Base-by-base conservation (phyloP, 2,329 filamentous ascomycete species). In the Seiridium cupressi region DNA sequence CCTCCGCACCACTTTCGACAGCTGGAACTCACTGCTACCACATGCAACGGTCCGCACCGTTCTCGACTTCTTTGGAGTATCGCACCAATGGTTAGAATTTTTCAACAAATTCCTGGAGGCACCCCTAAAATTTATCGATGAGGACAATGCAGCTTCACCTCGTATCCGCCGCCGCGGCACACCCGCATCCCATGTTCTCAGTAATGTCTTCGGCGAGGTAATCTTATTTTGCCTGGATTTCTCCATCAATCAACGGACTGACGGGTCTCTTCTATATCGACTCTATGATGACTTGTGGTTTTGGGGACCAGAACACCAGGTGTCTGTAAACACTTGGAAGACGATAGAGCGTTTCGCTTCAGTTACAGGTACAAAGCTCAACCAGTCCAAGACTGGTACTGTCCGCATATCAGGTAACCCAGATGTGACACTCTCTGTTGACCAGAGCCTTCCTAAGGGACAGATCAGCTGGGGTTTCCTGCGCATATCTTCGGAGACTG, bases 281-380 rank as follows among this genome's bases (percentile, higher is more conserved):
- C 76, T 89, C 44, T 81, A 88, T 56, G 87, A 89, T 63, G 86
- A 89, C 63, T 77, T 89, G 56, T 90, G 86, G 87, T 86, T 89
- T 68, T 89, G 86, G 86, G 66, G 77, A 64, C 80, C 82, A 7
- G 77, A 84, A 5, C 81, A 86, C 53, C 63, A 74, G 3, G 76
- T 74, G 3, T 83, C 82, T n/a, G 76, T 80, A 31, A 77, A 79
- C 48, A 87, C 84, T 0, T 91, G 88, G 88, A 68, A 79, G 18
- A 77, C 83, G 0, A 79, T 90, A 63, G 75, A 78, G 1, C 72
- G 77, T 1, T 91, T 89, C 63, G 74, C 79, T 2, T 66, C 72
- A 1, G 72, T 84, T 1, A 85, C 87, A 68, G 84, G 86, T 1
- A 77, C 88, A 1, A 71, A 79, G 5, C 78, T 89, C 61, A 87